Percentiles rank a stretch among this genome's conserved stretches.
These are phyloP conservation scores for Bremia lactucae DNA, from an alignment of 352 stramenopile genomes.

Conservation along the genomic window DNA sequence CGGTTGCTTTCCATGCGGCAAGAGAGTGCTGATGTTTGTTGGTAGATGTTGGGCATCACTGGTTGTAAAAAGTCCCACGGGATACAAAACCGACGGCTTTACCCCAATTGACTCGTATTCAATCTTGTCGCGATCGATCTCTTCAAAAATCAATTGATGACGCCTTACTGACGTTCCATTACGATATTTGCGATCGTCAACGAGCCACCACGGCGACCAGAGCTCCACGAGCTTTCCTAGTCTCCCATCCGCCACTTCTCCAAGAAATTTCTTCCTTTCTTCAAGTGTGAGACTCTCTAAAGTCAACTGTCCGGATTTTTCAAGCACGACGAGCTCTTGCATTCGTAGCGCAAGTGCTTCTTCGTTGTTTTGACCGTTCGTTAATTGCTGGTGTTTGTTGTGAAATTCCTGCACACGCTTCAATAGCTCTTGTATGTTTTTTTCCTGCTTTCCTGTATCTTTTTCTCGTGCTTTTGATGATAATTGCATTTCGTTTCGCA, in stretches of 20 bases:
- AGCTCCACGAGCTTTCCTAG: constrained; percentile 52
- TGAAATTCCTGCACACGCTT: constrained; percentile 49
- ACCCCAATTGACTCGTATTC: background rate
- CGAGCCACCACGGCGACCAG: constrained; percentile 69
- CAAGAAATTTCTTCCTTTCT: constrained; percentile 50
- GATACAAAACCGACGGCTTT: constrained; percentile 25
- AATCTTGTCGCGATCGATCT: constrained; percentile 13
- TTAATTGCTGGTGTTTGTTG: constrained; percentile 21
- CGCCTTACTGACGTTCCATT: constrained; percentile 33
- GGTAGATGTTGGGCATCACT: constrained; percentile 27
- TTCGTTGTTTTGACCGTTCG: constrained; percentile 13
- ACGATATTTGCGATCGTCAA: constrained; percentile 34
- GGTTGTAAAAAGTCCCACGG: constrained; percentile 37
- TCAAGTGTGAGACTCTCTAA: constrained; percentile 47
- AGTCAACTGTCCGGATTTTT: constrained; percentile 33
- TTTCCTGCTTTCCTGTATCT: constrained; percentile 21
- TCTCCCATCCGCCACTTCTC: constrained; percentile 47
- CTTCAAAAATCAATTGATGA: constrained; percentile 37
- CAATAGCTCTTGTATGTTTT: constrained; percentile 34
- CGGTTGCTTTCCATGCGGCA: constrained; percentile 17
- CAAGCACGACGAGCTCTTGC: constrained; percentile 36
- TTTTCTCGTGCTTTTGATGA: constrained; percentile 14
- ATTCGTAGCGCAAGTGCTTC: constrained; percentile 29
- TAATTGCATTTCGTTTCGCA: constrained; percentile 43
- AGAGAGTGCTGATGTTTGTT: constrained; percentile 18